Conservation (phyloP, 2,329 filamentous ascomycete species). For the Aureobasidium lini region DNA sequence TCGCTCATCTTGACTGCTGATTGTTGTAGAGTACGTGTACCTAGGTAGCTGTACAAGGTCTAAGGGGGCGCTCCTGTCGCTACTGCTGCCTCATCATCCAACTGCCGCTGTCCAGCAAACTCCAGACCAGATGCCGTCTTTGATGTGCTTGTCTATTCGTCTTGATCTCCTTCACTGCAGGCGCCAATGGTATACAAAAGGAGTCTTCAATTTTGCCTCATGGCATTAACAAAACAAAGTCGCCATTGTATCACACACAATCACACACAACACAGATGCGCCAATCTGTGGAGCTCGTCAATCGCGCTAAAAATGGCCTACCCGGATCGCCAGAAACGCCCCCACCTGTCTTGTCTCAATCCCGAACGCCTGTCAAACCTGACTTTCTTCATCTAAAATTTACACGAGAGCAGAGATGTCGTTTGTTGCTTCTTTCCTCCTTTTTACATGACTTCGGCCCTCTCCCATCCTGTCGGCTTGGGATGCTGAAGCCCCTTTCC, state of each 20-base stretch:
- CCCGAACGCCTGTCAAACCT: slow-evolving; percentile 8
- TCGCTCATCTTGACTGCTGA: slow-evolving; percentile 29
- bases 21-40: background rate
- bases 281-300: slow-evolving; percentile 4
- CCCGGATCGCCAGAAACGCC: background rate
- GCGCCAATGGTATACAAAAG: background rate
- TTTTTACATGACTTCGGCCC: slow-evolving; percentile 55
- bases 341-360: background rate
- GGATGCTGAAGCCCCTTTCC: slow-evolving; percentile 59
- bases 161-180: background rate
- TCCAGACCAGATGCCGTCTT: background rate
- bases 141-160: background rate
- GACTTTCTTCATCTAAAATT: background rate
- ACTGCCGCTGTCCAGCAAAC: background rate
- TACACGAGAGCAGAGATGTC: background rate
- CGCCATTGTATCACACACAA: background rate
- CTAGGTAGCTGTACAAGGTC: background rate
- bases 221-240: background rate
- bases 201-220: background rate
- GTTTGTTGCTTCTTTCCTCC: background rate
- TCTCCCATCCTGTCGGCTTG: slow-evolving; percentile 70
- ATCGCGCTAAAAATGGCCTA: background rate
- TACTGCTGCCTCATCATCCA: slow-evolving; percentile 12
- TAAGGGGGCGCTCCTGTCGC: background rate
- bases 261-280: background rate